phyloP scores from a whole-genome alignment of 345 rosid genomes.

The Eucalyptus curtisii region DNA sequence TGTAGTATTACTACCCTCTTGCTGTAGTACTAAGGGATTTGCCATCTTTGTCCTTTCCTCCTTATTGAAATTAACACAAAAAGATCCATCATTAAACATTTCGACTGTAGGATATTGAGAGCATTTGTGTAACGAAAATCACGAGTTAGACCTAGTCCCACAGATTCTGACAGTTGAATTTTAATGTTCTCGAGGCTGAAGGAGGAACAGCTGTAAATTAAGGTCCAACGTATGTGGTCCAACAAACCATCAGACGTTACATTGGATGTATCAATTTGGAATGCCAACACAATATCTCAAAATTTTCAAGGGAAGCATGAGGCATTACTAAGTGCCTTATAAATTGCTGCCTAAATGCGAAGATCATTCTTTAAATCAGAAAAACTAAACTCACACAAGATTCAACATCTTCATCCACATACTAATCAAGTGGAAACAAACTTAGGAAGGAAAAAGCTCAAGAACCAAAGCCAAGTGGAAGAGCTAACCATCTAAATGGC shows the following conservation, averaged over 20 bases:
- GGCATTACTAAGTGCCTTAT: background rate
- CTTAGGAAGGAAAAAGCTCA: background rate
- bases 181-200: background rate
- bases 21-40: background rate
- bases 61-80: background rate
- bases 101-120: background rate
- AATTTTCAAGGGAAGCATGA: background rate
- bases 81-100: background rate
- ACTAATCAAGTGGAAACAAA: background rate
- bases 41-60: background rate
- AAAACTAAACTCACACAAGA: background rate
- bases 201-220: background rate
- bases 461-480: background rate
- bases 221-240: conserved; percentile 18
- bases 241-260: background rate
- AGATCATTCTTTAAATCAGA: background rate
- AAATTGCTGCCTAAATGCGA: background rate
- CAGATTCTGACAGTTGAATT: background rate
- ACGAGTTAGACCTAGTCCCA: background rate
- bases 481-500: background rate
- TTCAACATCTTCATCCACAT: background rate
- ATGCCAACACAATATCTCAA: background rate
- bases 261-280: background rate
- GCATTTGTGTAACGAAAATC: background rate
- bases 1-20: background rate